Evolutionary conservation across 345 rosid genomes (phyloP), one percentile per base, ranked within the genome.

Genomic region (Firmiana major): DNA sequence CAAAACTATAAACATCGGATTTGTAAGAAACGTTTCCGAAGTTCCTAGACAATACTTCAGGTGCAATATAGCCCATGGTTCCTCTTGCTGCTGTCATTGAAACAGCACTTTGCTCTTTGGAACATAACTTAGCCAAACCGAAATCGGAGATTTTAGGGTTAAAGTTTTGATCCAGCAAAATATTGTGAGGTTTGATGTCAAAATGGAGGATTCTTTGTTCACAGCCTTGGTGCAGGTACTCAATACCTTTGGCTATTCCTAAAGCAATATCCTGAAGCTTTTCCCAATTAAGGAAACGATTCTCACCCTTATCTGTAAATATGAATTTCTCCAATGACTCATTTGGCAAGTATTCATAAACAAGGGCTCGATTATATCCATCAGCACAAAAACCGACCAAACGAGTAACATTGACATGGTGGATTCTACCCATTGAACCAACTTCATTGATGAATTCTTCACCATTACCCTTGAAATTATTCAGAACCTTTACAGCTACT

Each of bases 391-490:
- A 78, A 6, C 80, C 76, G 9, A 78, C 76, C 62, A 71, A n/a
- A 17, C 80, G 70, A 70, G 38, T 63, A 0, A 78, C 76, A 34
- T 78, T 78, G 34, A 78, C 80, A 26, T 71, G 80, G 71, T 78
- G 80, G 62, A 78, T 78, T 58, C 71, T 45, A 17, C 80, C 80
- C 70, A 78, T 78, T 15, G 76, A 36, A 26, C 55, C 45, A 7
- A 79, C 82, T 73, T 82, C 85, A 43, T 80, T 77, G 55, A 77
- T 75, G 74, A 82, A 82, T n/a, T 68, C 55, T 22, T 68, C 73
- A 46, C 73, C 73, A n/a, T 68, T 68, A 26, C 73, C 73, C 17
- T 68, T 68, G 54, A 43, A 49, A 17, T 68, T 68, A 11, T 68
- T 68, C 36, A 68, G 8, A 4, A 68, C n/a, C 19, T 68, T 68